Evolutionary conservation across 2,329 filamentous ascomycete species (phyloP).

Genomic region (Penicillium sp.): DNA sequence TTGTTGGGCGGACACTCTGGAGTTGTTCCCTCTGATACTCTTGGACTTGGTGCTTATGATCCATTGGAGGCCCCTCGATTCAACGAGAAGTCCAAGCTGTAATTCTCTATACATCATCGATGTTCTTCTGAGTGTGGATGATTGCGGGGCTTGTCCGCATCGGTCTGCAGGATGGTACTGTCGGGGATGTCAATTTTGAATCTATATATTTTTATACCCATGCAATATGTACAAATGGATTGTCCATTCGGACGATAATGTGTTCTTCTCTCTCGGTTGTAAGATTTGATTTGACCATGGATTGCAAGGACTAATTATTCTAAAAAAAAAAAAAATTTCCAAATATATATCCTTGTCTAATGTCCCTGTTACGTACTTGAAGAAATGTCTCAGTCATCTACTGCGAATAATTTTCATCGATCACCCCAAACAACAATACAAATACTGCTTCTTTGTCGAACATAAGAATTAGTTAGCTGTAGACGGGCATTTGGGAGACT

Average conservation of each 20-base stretch:
- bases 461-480: too few relatives aligned
- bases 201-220: conserved; percentile 11
- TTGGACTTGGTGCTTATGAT: conserved; percentile 59
- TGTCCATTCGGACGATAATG: not conserved
- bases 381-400: too few relatives aligned
- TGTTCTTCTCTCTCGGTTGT: not conserved
- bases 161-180: not conserved
- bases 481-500: too few relatives aligned
- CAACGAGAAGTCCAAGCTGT: conserved; percentile 51
- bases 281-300: too few relatives aligned
- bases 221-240: conserved; percentile 3
- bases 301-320: too few relatives aligned
- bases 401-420: too few relatives aligned
- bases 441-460: too few relatives aligned
- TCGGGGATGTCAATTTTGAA: not conserved
- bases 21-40: conserved; percentile 60
- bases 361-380: too few relatives aligned
- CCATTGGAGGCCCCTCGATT: conserved; percentile 50
- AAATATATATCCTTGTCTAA: too few relatives aligned
- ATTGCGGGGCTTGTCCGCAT: not conserved
- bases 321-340: too few relatives aligned
- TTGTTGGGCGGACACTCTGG: conserved; percentile 59
- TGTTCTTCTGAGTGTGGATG: not conserved
- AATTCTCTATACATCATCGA: not conserved
- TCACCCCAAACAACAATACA: too few relatives aligned